These are phyloP conservation scores for Xylaria sp. DNA, from an alignment of 2,329 filamentous ascomycete species.

Conservation along the genomic window DNA sequence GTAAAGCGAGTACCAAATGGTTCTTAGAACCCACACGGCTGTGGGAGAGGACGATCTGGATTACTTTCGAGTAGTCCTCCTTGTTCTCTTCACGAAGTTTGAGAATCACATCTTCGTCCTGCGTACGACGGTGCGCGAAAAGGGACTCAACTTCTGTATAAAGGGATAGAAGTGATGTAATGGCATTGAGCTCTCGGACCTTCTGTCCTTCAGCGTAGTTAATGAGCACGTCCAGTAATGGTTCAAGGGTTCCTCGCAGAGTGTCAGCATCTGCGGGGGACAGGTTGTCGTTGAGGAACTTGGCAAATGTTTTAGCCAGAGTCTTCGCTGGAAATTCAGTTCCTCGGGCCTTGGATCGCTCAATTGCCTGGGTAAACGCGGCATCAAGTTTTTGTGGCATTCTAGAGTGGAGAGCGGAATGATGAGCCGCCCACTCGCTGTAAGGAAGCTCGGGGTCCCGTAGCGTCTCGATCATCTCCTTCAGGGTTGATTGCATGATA, in stretches of 20 bases:
- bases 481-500: conserved; percentile 88
- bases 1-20: conserved; percentile 87
- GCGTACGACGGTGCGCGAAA: conserved; percentile 84
- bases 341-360: conserved; percentile 80
- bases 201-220: conserved; percentile 90
- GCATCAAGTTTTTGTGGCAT: conserved; percentile 95
- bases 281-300: conserved; percentile 90
- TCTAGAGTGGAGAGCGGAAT: conserved; percentile 94
- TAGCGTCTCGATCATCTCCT: conserved; percentile 89
- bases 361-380: conserved; percentile 84
- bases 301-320: conserved; percentile 82
- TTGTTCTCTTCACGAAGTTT: conserved; percentile 96
- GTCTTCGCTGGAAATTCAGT: conserved; percentile 93
- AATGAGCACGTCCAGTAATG: conserved; percentile 80
- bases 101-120: conserved; percentile 94
- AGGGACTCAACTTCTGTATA: conserved; percentile 87
- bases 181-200: conserved; percentile 85
- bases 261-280: conserved; percentile 76
- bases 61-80: conserved; percentile 85
- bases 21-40: conserved; percentile 94
- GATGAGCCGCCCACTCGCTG: conserved; percentile 95
- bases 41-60: conserved; percentile 92
- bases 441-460: conserved; percentile 91
- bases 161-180: conserved; percentile 80
- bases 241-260: conserved; percentile 77